phyloP scores from a whole-genome alignment of 2,329 filamentous ascomycete species.

The Hymenoscyphus albidus region DNA sequence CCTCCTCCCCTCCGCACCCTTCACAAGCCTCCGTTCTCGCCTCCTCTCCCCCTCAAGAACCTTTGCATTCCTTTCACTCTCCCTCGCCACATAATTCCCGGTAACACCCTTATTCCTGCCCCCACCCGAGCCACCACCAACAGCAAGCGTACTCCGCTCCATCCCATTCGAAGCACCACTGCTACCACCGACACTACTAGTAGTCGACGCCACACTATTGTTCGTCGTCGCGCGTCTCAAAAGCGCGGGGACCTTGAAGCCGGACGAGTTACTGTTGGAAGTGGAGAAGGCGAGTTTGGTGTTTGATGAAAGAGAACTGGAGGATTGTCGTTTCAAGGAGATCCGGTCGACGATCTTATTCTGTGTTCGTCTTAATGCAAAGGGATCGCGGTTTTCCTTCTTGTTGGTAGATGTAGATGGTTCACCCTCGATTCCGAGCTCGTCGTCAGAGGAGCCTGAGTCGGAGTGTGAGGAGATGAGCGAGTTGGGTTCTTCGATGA shows the following conservation, averaged over 20 bases:
- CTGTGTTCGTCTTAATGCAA: conserved; percentile 38
- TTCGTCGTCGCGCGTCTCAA: conserved; percentile 72
- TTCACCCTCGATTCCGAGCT: conserved; percentile 47
- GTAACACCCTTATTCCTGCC: conserved; percentile 55
- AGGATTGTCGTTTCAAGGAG: conserved; percentile 58
- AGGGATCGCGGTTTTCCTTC: conserved; percentile 35
- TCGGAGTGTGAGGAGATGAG: conserved; percentile 46
- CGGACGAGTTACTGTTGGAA: conserved; percentile 36
- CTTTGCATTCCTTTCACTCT: conserved; percentile 53
- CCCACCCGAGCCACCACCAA: conserved; percentile 51
- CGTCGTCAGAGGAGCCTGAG: conserved; percentile 47
- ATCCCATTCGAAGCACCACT: conserved; percentile 36
- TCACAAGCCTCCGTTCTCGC: conserved; percentile 55
- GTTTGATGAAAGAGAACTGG: conserved; percentile 34
- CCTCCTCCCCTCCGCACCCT: conserved; percentile 53
- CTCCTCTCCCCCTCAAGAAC: conserved; percentile 55
- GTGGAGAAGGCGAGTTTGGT: conserved; percentile 55
- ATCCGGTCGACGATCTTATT: conserved; percentile 68
- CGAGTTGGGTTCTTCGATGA: conserved; percentile 67
- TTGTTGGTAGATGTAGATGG: conserved; percentile 19
- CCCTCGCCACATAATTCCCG: conserved; percentile 53
- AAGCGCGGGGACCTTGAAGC: conserved; percentile 67
- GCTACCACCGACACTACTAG: conserved; percentile 25
- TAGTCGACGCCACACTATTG: conserved; percentile 37
- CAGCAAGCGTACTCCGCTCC: conserved; percentile 28